Evolutionary conservation across 306 rosid species (phyloP).

Genomic region (Rosa rugosa): DNA sequence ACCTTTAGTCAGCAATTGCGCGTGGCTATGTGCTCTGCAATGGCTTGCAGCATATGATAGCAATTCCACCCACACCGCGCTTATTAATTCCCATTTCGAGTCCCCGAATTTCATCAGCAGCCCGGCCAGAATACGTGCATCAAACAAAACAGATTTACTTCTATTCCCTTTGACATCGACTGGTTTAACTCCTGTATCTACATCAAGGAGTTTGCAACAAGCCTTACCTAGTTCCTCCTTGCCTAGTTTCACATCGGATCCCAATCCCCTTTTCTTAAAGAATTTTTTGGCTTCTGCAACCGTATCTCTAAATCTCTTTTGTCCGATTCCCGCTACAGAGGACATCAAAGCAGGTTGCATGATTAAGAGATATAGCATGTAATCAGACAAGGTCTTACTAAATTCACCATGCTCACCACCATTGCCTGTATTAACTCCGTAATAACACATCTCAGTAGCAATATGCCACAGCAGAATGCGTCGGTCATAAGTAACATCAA

Average conservation of each 20-base stretch:
- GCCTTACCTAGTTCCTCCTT: background rate
- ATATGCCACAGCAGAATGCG: conserved; percentile 41
- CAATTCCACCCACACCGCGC: conserved; percentile 14
- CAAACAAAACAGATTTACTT: conserved; percentile 17
- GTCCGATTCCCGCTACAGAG: conserved; percentile 30
- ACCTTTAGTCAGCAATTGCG: background rate
- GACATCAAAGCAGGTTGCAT: conserved; percentile 36
- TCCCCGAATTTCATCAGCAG: background rate
- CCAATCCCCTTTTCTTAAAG: conserved; percentile 11
- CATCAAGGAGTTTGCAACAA: background rate
- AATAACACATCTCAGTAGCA: conserved; percentile 37
- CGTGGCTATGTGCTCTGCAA: conserved; percentile 3
- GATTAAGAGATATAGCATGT: conserved; percentile 38
- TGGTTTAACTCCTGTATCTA: background rate
- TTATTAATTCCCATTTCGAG: background rate
- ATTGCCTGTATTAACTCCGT: background rate
- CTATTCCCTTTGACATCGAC: conserved; percentile 1
- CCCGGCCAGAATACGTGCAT: conserved; percentile 15
- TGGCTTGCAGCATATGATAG: conserved; percentile 20
- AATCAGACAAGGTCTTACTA: conserved; percentile 34
- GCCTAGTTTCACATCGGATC: too few relatives aligned
- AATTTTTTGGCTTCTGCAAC: conserved; percentile 19
- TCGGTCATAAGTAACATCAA: conserved; percentile 16
- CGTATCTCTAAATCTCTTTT: conserved; percentile 25
- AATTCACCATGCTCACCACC: background rate